These are phyloP conservation scores for Metschnikowia amazonensis DNA, from an alignment of 805 yeast genomes.

Conservation along the genomic window DNA sequence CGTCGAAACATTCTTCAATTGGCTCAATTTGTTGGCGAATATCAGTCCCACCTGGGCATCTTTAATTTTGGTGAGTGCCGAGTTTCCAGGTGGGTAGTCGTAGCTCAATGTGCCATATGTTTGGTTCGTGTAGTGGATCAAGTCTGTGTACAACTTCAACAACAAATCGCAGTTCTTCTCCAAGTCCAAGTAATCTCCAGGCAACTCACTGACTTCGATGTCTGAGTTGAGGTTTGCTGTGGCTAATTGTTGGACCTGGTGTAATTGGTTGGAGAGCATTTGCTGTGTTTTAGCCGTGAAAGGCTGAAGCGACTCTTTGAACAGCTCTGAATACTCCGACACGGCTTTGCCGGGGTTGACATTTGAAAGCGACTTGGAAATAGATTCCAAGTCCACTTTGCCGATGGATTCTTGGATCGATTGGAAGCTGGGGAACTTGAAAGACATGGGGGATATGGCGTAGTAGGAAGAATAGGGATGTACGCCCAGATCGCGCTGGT, in stretches of 20 bases:
- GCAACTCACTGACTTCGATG: conserved; percentile 67
- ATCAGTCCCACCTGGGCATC: conserved; percentile 65
- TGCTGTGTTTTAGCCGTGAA: conserved; percentile 57
- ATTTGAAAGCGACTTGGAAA: conserved; percentile 34
- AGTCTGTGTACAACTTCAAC: conserved; percentile 54
- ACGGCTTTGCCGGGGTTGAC: conserved; percentile 40
- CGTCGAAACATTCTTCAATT: conserved; percentile 58
- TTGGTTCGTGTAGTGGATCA: conserved; percentile 38
- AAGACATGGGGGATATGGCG: conserved; percentile 26
- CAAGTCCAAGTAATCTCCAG: conserved; percentile 64
- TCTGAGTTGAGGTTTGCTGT: conserved; percentile 29
- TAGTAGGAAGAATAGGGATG: background rate
- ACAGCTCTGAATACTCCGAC: conserved; percentile 35
- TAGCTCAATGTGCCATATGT: conserved; percentile 74
- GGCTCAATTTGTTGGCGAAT: conserved; percentile 51
- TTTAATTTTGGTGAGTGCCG: conserved; percentile 47
- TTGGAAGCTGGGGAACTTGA: conserved; percentile 37
- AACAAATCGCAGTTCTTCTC: conserved; percentile 66
- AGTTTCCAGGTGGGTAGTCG: conserved; percentile 71
- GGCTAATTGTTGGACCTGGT: conserved; percentile 45
- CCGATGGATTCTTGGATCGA: conserved; percentile 41
- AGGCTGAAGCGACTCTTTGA: conserved; percentile 46
- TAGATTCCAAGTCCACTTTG: conserved; percentile 33
- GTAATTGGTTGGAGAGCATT: conserved; percentile 58
- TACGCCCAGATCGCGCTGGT: conserved; percentile 2